These are phyloP conservation scores for Platanthera guangdongensis DNA, from an alignment of 106 monocot genomes.

Conservation along the genomic window DNA sequence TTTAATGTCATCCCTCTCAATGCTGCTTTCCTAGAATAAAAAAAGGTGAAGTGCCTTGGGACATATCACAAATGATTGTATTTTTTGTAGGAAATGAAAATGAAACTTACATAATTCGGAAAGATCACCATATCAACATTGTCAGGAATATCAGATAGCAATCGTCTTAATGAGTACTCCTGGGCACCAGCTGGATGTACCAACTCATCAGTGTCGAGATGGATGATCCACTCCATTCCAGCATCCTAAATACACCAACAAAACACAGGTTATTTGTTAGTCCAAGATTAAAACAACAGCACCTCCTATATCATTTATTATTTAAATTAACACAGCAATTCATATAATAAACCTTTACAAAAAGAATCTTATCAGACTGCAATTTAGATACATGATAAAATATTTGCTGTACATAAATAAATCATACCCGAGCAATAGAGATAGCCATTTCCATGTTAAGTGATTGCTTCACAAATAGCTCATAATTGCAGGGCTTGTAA, in stretches of 20 bases:
- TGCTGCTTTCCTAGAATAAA: conserved; percentile 79
- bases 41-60: conserved; percentile 7
- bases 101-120: conserved; percentile 88
- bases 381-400: not conserved
- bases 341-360: not conserved
- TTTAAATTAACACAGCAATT: not conserved
- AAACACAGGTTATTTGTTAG: not conserved
- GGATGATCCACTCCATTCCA: conserved; percentile 93
- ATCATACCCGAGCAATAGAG: conserved; percentile 83
- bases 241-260: conserved; percentile 40
- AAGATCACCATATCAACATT: conserved; percentile 98
- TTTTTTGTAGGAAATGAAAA: not conserved
- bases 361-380: not conserved
- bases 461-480: conserved; percentile 89
- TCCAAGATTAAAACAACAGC: not conserved
- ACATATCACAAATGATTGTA: not conserved
- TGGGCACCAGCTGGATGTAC: conserved; percentile 79
- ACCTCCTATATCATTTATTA: not conserved
- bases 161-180: conserved; percentile 74
- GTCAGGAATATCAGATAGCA: conserved; percentile 64
- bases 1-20: conserved; percentile 86
- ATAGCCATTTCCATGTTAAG: conserved; percentile 99
- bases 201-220: conserved; percentile 95
- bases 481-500: conserved; percentile 95
- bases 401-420: not conserved